Percentiles rank a stretch among this genome's conserved stretches.
These are phyloP conservation scores for Aspergillus niger DNA, from an alignment of 2,329 filamentous ascomycete genomes.

Conservation along the genomic window DNA sequence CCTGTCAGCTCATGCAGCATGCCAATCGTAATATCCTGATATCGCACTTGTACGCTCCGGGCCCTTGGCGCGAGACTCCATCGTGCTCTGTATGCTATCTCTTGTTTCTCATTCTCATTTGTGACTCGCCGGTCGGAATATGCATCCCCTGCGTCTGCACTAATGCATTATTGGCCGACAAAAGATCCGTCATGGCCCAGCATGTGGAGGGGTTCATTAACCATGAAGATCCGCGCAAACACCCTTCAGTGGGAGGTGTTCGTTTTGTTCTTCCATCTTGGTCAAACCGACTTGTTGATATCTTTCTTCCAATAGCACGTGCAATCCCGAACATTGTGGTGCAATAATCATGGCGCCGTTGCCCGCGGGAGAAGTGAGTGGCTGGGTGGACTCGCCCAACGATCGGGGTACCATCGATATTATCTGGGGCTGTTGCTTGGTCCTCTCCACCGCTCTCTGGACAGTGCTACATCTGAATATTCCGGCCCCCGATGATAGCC, in stretches of 20 bases:
- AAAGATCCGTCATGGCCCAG: background rate
- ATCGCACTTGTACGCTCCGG: background rate
- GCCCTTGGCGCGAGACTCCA: background rate
- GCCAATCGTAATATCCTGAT: background rate
- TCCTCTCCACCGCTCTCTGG: constrained; percentile 1
- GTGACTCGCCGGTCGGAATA: background rate
- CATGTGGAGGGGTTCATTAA: background rate
- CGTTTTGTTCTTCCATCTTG: background rate
- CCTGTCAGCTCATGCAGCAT: background rate
- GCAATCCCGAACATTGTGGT: background rate
- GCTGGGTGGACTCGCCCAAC: constrained; percentile 3
- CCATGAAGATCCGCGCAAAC: background rate
- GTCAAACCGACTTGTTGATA: background rate
- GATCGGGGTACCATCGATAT: constrained; percentile 6
- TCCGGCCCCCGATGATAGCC: background rate
- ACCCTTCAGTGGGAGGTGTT: background rate
- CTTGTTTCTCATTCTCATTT: background rate
- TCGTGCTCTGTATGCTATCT: background rate
- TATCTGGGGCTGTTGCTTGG: constrained; percentile 5
- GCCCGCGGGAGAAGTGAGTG: background rate
- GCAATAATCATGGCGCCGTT: background rate
- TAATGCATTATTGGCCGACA: background rate
- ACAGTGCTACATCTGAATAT: constrained; percentile 8
- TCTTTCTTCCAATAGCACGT: too few relatives aligned
- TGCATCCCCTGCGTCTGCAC: background rate